Conservation (phyloP, 108 stramenopile species). For the Bacterosira constricta region DNA sequence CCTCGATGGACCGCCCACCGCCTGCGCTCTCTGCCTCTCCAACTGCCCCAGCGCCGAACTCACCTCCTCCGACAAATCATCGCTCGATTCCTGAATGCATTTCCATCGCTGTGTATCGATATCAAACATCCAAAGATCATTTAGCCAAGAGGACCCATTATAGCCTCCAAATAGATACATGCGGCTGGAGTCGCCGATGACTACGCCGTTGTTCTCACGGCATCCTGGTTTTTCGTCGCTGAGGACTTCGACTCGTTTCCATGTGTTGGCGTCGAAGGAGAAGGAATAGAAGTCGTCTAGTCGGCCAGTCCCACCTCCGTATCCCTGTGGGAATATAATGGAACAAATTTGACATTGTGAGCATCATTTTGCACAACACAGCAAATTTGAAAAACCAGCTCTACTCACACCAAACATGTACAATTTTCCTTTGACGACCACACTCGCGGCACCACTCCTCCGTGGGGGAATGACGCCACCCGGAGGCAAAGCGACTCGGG, state of each 20-base stretch:
- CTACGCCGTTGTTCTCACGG: slow-evolving; percentile 87
- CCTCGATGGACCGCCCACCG: slow-evolving; percentile 60
- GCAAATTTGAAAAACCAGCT: neutral
- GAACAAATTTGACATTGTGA: neutral
- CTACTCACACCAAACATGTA: slow-evolving; percentile 84
- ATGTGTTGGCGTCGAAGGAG: slow-evolving; percentile 60
- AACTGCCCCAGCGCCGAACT: slow-evolving; percentile 7
- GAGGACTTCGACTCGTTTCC: slow-evolving; percentile 79
- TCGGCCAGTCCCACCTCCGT: slow-evolving; percentile 83
- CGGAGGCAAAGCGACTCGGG: slow-evolving; percentile 16
- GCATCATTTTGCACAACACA: neutral
- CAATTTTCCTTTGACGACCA: slow-evolving; percentile 77
- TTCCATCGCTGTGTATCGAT: slow-evolving; percentile 75
- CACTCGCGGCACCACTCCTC: slow-evolving; percentile 87
- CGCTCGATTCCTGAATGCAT: slow-evolving; percentile 80
- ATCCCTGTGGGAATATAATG: slow-evolving; percentile 30
- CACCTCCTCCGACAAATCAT: slow-evolving; percentile 9
- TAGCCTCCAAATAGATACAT: slow-evolving; percentile 94
- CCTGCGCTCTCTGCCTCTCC: neutral
- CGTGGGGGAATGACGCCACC: slow-evolving; percentile 69
- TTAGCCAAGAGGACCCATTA: slow-evolving; percentile 87
- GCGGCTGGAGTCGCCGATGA: slow-evolving; percentile 61
- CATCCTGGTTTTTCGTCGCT: slow-evolving; percentile 74
- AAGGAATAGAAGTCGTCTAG: slow-evolving; percentile 91
- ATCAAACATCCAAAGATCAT: slow-evolving; percentile 93